Conservation (phyloP, 495 filamentous ascomycete species). For the Annulohypoxylon bovei region DNA sequence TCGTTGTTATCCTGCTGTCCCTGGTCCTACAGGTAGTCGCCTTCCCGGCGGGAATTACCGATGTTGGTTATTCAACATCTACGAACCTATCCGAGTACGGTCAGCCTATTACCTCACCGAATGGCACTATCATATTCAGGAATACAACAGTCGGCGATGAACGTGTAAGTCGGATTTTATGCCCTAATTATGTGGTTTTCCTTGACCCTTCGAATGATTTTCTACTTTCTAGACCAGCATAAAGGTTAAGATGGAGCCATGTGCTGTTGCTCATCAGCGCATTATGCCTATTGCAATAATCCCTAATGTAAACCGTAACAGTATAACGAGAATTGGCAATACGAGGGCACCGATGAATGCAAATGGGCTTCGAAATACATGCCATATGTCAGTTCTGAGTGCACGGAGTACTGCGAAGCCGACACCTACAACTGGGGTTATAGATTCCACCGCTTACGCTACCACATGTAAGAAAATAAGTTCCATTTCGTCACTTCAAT, state of each 20-base stretch:
- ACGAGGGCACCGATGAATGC: constrained; percentile 1
- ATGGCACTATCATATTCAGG: constrained; percentile 5
- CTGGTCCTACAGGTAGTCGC: background rate
- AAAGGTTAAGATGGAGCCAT: too few relatives aligned
- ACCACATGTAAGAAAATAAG: constrained; percentile 23
- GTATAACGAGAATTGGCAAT: constrained; percentile 20
- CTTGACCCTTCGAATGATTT: background rate
- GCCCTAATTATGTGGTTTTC: background rate
- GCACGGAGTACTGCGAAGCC: constrained; percentile 35
- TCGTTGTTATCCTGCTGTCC: background rate
- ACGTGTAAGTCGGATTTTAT: constrained; percentile 17
- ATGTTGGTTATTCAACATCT: background rate
- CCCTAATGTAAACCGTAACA: background rate
- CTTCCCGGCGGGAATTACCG: background rate
- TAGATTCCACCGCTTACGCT: constrained; percentile 21
- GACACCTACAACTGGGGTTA: constrained; percentile 18
- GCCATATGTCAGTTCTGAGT: constrained; percentile 22
- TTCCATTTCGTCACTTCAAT: background rate
- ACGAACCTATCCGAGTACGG: background rate
- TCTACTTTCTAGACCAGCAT: background rate
- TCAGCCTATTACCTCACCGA: background rate
- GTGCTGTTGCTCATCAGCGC: too few relatives aligned
- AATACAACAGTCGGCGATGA: constrained; percentile 1
- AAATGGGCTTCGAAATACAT: constrained; percentile 8
- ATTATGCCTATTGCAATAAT: background rate